phyloP scores from a whole-genome alignment of 2,329 filamentous ascomycete species.

The Aspergillus fumigatus region DNA sequence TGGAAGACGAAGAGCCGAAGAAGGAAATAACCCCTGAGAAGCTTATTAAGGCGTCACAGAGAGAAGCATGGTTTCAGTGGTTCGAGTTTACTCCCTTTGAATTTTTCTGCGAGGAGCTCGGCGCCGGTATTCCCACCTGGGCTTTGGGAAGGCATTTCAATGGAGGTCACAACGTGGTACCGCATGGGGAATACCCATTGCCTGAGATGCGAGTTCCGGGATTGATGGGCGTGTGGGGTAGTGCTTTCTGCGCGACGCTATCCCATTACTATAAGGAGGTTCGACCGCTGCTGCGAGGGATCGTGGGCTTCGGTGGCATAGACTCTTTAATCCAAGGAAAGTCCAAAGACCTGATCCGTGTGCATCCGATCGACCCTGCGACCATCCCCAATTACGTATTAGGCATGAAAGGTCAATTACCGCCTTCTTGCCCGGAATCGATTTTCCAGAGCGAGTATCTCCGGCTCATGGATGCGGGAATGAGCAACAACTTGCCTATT shows the following conservation, averaged over 20 bases:
- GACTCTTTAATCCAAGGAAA: conserved; percentile 79
- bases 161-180: conserved; percentile 61
- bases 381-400: conserved; percentile 84
- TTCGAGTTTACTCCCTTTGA: conserved; percentile 94
- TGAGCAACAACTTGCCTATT: conserved; percentile 97
- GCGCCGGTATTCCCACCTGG: conserved; percentile 92
- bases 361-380: conserved; percentile 92
- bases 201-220: conserved; percentile 81
- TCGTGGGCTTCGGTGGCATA: conserved; percentile 70
- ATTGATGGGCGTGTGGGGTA: conserved; percentile 92
- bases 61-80: conserved; percentile 94
- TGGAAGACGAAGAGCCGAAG: conserved; percentile 27
- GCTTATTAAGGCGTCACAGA: conserved; percentile 44
- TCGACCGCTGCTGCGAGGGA: conserved; percentile 69
- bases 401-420: conserved; percentile 71
- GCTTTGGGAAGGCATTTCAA: conserved; percentile 80
- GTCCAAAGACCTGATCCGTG: conserved; percentile 79
- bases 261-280: conserved; percentile 96
- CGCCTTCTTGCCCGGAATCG: conserved; percentile 70
- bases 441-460: conserved; percentile 68
- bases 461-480: conserved; percentile 91
- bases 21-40: conserved; percentile 27
- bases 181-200: conserved; percentile 62
- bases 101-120: conserved; percentile 89
- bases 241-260: conserved; percentile 90